Base-by-base conservation (phyloP, 2,329 filamentous ascomycete species). In the Coleophoma eucalyptorum region DNA sequence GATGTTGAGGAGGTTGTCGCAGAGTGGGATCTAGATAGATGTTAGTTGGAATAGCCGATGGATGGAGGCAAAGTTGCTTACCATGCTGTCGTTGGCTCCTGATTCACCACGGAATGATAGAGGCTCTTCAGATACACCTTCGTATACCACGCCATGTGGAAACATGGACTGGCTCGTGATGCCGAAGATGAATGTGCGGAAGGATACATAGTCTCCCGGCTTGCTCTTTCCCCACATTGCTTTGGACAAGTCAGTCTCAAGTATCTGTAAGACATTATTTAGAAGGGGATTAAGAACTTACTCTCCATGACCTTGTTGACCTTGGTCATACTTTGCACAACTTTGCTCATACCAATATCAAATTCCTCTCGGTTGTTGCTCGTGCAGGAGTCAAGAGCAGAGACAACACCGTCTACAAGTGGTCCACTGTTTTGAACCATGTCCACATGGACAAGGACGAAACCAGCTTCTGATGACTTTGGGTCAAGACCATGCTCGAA, bases 151-250 rank as follows among this genome's bases (percentile, higher is more conserved):
- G 8, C 93, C 93, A 56, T 92, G 76, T 8, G 92, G 92, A 70
- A 97, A 97, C 91, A 97, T 96, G 62, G 84, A 86, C 71, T 97
- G 92, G 44, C 83, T 87, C 1, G 90, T 95, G 70, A 97, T 96
- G 61, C 93, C 93, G 65, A 96, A 96, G 73, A 97, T 97, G 75
- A 97, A 97, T 11, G 93, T 96, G 38, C 92, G 87, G 81, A 96
- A 97, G 59, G 82, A 87, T 52, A 88, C 90, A 72, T 97, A 97
- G 58, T 90, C 83, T 16, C 80, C 78, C 2, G 92, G 92, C 61
- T 89, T 88, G 50, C 89, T 94, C 68, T 91, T 89, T 53, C 79
- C 79, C 93, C 92, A 97, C 93, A 97, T 97, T 42, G 76, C 80
- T 83, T 42, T 45, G 34, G 10, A 59, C 40, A 37, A 52, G 58